Conservation (phyloP, 2,329 filamentous ascomycete species). For the Pseudogymnoascus sp. region DNA sequence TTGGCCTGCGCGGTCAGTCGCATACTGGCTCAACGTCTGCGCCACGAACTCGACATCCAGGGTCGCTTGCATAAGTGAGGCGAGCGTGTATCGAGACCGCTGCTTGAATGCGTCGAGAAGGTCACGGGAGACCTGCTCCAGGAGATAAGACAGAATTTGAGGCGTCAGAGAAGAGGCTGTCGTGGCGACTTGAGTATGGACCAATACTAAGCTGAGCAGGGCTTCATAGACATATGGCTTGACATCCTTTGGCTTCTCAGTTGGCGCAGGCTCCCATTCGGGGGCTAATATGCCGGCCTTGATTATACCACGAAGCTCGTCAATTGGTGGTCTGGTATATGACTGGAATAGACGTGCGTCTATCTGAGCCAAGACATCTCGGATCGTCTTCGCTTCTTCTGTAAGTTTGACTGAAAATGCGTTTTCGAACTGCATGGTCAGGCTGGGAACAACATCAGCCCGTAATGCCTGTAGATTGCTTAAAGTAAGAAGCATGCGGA, state of each 20-base stretch:
- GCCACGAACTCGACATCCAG: slow-evolving; percentile 95
- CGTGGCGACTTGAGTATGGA: slow-evolving; percentile 83
- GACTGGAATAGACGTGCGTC: slow-evolving; percentile 85
- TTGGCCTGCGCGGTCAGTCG: slow-evolving; percentile 70
- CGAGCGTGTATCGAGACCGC: slow-evolving; percentile 60
- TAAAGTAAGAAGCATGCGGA: slow-evolving; percentile 87
- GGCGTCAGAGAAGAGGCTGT: slow-evolving; percentile 67
- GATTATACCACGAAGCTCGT: slow-evolving; percentile 61
- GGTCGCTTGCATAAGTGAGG: slow-evolving; percentile 90
- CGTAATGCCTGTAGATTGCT: slow-evolving; percentile 84
- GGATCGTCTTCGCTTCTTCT: slow-evolving; percentile 86
- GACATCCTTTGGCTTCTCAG: slow-evolving; percentile 60
- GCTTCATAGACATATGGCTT: slow-evolving; percentile 84
- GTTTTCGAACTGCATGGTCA: slow-evolving; percentile 90
- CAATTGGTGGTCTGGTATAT: slow-evolving; percentile 73
- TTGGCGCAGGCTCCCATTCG: slow-evolving; percentile 58
- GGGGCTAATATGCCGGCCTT: slow-evolving; percentile 61
- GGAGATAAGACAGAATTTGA: slow-evolving; percentile 76
- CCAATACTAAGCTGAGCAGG: slow-evolving; percentile 75
- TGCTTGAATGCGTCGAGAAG: slow-evolving; percentile 73
- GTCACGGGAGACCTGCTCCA: slow-evolving; percentile 71
- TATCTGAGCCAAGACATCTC: slow-evolving; percentile 83
- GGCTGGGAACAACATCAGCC: slow-evolving; percentile 70
- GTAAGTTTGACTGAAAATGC: slow-evolving; percentile 90
- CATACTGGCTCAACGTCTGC: slow-evolving; percentile 85